Conservation (phyloP, 2,329 filamentous ascomycete species). For the Sporothrix luriei region DNA sequence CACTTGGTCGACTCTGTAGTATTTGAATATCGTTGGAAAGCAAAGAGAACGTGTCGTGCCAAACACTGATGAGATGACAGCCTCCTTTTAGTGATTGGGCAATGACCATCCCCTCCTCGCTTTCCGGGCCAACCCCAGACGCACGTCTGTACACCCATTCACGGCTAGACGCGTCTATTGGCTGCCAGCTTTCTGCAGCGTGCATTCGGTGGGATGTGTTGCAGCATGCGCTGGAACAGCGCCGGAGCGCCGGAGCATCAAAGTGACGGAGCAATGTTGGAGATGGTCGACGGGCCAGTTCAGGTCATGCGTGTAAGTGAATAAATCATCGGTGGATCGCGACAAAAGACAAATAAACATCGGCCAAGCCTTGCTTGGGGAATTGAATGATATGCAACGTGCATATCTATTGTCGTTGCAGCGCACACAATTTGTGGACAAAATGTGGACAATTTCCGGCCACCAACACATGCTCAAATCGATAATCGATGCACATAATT, state of each 20-base stretch:
- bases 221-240: neutral
- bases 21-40: neutral
- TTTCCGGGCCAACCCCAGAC: neutral
- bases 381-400: neutral
- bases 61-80: neutral
- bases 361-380: slow-evolving; percentile 3
- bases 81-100: slow-evolving; percentile 9
- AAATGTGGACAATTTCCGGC: neutral
- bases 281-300: neutral
- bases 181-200: neutral
- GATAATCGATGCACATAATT: neutral
- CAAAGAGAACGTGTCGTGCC: neutral
- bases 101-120: neutral
- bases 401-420: neutral
- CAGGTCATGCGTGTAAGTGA: neutral
- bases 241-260: neutral
- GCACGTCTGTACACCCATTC: neutral
- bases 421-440: neutral
- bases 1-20: neutral
- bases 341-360: neutral
- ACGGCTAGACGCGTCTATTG: neutral
- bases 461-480: neutral
- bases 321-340: neutral
- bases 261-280: neutral
- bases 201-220: slow-evolving; percentile 13